These are phyloP conservation scores for Naganishia vishniacii DNA, from an alignment of 768 basidiomycete genomes.

Conservation along the genomic window DNA sequence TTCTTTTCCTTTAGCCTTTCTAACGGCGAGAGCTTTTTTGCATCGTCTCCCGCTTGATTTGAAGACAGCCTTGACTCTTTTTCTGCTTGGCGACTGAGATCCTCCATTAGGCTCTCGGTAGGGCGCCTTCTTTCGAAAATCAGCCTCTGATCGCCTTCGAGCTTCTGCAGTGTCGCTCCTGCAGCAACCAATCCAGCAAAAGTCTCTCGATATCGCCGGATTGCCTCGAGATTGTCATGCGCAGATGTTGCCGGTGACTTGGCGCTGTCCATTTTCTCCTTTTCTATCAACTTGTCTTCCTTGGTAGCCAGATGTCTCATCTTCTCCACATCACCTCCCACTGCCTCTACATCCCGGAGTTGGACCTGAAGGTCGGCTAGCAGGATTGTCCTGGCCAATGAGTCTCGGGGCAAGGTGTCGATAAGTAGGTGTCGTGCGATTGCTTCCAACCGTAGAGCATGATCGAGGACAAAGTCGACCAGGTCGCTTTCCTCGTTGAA, in stretches of 20 bases:
- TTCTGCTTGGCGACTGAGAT: background rate
- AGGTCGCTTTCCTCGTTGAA: background rate
- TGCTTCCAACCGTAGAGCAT: slow-evolving; percentile 39
- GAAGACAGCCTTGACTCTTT: background rate
- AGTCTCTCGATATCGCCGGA: slow-evolving; percentile 39
- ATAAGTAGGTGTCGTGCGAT: slow-evolving; percentile 42
- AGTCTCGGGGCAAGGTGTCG: slow-evolving; percentile 38
- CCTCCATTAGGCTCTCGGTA: background rate
- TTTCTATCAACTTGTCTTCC: slow-evolving; percentile 25
- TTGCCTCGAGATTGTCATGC: slow-evolving; percentile 7
- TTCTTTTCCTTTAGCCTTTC: background rate
- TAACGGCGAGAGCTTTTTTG: too few relatives aligned
- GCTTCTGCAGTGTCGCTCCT: slow-evolving; percentile 38
- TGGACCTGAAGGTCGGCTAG: slow-evolving; percentile 48
- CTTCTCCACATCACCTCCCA: slow-evolving; percentile 36
- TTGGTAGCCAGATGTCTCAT: slow-evolving; percentile 32
- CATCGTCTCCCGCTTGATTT: background rate
- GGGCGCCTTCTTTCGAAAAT: slow-evolving; percentile 32
- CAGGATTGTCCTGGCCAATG: slow-evolving; percentile 41
- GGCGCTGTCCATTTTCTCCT: background rate
- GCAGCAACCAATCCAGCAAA: slow-evolving; percentile 44
- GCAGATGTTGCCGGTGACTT: background rate
- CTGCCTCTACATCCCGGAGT: slow-evolving; percentile 39
- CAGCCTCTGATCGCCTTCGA: slow-evolving; percentile 40
- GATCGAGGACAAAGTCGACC: slow-evolving; percentile 25